A percentile compares a stretch with the other conserved stretches of the same genome.
Conservation (phyloP, 2,329 filamentous ascomycete species). For the Cladophialophora immunda region DNA sequence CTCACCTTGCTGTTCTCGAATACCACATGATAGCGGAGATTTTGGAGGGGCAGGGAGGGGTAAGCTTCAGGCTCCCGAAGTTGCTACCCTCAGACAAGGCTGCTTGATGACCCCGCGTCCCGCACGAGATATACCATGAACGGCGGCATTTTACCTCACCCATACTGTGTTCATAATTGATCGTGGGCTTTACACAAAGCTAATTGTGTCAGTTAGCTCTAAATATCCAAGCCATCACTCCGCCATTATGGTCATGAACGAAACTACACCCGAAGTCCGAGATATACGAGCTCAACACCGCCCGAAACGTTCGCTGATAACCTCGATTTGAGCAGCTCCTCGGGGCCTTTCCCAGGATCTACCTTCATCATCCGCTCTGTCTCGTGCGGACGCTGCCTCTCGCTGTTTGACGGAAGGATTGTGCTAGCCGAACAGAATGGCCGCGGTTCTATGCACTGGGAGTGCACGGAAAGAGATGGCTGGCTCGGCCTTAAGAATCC, state of each 20-base stretch:
- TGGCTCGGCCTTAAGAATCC: conserved; percentile 22
- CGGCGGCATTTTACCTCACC: no score
- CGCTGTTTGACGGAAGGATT: conserved; percentile 16
- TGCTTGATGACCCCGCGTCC: no score
- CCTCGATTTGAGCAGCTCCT: conserved; percentile 15
- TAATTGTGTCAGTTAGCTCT: conserved; percentile 3
- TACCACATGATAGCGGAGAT: no score
- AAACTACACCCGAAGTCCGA: background rate
- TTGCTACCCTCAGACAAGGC: no score
- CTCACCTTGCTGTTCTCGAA: no score
- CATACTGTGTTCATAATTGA: no score
- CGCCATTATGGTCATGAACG: conserved; percentile 12
- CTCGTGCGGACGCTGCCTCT: conserved; percentile 20
- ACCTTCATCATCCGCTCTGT: conserved; percentile 21
- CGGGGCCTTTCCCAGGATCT: conserved; percentile 11
- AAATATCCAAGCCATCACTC: conserved; percentile 3
- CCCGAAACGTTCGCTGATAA: conserved; percentile 15
- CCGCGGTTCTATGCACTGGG: conserved; percentile 16
- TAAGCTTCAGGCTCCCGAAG: no score
- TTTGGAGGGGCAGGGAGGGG: no score
- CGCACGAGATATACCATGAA: no score
- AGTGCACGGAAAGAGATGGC: conserved; percentile 12
- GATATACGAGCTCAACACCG: conserved; percentile 16
- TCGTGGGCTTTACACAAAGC: background rate
- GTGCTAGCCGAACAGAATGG: conserved; percentile 14